Evolutionary conservation across 2,329 filamentous ascomycete genomes (phyloP), one percentile per base, ranked within the genome.

Genomic region (Helicocarpus griseus): DNA sequence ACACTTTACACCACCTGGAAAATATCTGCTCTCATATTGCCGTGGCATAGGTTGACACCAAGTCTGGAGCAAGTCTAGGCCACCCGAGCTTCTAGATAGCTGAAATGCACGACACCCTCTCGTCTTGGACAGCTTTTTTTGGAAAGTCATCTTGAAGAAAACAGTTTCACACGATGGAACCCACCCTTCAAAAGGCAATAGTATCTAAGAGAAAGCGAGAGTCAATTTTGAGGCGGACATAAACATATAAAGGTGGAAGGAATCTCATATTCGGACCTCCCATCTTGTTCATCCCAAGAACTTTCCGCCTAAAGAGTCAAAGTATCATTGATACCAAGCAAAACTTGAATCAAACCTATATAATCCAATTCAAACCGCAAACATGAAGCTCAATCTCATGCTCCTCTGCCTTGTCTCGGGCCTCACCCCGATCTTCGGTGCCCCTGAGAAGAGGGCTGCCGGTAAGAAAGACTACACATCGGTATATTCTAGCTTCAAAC

Each of bases 361-460:
- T 5, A 36, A 24, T n/a, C n/a, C 21, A 47, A 21, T 19, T 17
- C 19, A 35, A 26, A 24, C 24, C 19, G 5, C 5, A 28, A 36
- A 11, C 5, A 47, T 47, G 45, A 47, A 47, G 45, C 29, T 36
- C 45, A 47, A 36, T 47, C 13, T 47, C 21, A 11, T 47, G 19
- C 1, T 36, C 21, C 2, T 47, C 29, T 47, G 45, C 9, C 29
- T 47, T 5, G 13, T 47, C n/a, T 38, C 45, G 24, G 31, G 45
- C 19, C 14, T 47, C 4, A 45, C 41, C 8, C n/a, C 41, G n/a
- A 31, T 45, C 9, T 21, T 45, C 26, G 26, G 26, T 11, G 41
- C 41, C 31, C 41, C 41, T 29, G 41, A 45, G 26, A 45, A 45
- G 31, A 45, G 19, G 26, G 26, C 24, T 21, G 41, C 41, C 9